These are phyloP conservation scores for Fusarium citri DNA, from an alignment of 2,329 filamentous ascomycete genomes.

Conservation along the genomic window DNA sequence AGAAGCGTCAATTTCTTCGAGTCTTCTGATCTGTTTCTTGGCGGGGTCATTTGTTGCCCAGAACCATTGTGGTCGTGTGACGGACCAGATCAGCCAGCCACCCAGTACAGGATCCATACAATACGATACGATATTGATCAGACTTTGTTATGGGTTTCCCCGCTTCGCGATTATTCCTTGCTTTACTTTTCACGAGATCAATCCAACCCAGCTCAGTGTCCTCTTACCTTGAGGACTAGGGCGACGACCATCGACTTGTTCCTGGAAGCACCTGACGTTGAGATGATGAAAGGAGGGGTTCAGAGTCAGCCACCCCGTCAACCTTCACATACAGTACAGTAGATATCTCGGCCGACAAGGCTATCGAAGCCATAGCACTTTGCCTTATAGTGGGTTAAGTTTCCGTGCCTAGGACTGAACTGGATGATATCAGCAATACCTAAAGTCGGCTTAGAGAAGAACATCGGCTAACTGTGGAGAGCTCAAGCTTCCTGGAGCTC, in stretches of 20 bases:
- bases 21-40: conserved; percentile 43
- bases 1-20: conserved; percentile 14
- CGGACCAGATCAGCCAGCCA: conserved; percentile 40
- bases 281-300: conserved; percentile 26
- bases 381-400: conserved; percentile 5
- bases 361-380: not conserved
- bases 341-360: not conserved
- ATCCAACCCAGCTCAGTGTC: conserved; percentile 6
- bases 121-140: conserved; percentile 2
- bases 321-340: not conserved
- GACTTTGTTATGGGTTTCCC: conserved; percentile 24
- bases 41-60: conserved; percentile 34
- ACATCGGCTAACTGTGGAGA: conserved; percentile 39
- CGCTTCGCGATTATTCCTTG: conserved; percentile 18
- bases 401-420: not conserved
- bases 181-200: conserved; percentile 19
- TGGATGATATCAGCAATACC: conserved; percentile 11
- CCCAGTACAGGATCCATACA: conserved; percentile 17
- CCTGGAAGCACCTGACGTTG: conserved; percentile 42
- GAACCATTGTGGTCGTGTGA: conserved; percentile 41
- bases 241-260: conserved; percentile 23
- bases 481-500: conserved; percentile 23
- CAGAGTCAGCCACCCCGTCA: conserved; percentile 32
- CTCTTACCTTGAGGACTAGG: not conserved
- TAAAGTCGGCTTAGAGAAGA: conserved; percentile 10